Base-by-base conservation (phyloP, 148 eudicot genomes). In the Bassia scoparia region DNA sequence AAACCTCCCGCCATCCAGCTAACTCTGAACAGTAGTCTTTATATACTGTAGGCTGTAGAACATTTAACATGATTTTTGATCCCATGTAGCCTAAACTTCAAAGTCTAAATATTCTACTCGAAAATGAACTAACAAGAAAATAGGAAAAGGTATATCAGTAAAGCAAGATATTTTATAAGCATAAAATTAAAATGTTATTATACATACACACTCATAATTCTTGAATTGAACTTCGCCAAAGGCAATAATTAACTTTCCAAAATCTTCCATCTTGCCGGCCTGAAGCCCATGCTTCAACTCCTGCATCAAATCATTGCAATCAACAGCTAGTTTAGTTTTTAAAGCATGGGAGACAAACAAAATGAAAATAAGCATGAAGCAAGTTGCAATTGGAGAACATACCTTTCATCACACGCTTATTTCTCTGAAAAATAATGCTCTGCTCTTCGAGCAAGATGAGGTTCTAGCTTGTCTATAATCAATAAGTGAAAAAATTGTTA, bases 341-440 rank as follows among this genome's bases (percentile, higher is more conserved):
- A 67, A 75, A 15, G 34, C 54, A 62, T 61, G 52, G 23, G n/a
- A n/a, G 48, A 50, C 55, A 30, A 68, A 18, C 15, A 4, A 7
- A 68, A 7, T n/a, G n/a, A n/a, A 76, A 61, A 23, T 18, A 62
- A 46, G n/a, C 24, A 48, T 20, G 29, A 69, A 69, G 70, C 54
- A 60, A 55, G 26, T 24, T n/a, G 20, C 20, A 53, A 29, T 48
- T n/a, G 27, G 55, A 77, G 44, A 18, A 37, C 53, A n/a, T 71
- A 94, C 98, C 98, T 84, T 91, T 75, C 37, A 72, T 59, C 16
- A 94, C 98, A 23, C 97, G 93, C 71, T 48, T 74, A 75, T 89
- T n/a, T 94, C 84, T 94, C 98, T 16, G 96, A 86, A 82, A 94
- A 94, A 74, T 91, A 94, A 76, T 94, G 98, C 81, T 91, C 97